Percentiles rank a stretch among this genome's conserved stretches.
Conservation (phyloP, 805 yeast species). For the Saturnispora sanitii region DNA sequence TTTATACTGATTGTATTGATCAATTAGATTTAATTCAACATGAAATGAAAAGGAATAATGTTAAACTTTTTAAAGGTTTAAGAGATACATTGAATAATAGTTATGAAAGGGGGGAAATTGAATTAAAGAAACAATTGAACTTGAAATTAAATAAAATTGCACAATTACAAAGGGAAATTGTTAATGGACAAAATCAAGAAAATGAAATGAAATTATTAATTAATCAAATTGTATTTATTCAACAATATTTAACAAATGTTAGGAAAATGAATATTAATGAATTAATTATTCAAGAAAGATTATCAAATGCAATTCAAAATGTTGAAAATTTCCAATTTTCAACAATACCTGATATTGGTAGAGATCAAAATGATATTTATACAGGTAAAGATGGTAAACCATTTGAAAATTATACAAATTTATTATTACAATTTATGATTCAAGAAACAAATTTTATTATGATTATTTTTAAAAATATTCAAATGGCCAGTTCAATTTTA, state of each 20-base stretch:
- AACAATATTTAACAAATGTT: conserved; percentile 34
- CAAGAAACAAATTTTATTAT: conserved; percentile 17
- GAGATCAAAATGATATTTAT: conserved; percentile 25
- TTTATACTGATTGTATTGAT: conserved; percentile 27
- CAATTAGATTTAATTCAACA: conserved; percentile 27
- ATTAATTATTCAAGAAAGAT: conserved; percentile 34
- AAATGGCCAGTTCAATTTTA: conserved; percentile 48
- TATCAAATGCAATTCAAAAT: conserved; percentile 26
- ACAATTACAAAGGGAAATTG: conserved; percentile 3
- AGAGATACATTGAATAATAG: conserved; percentile 47
- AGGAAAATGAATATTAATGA: conserved; percentile 25
- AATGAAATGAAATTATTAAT: conserved; percentile 27
- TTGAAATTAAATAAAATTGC: conserved; percentile 29
- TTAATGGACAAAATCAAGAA: conserved; percentile 19
- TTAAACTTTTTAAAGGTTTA: conserved; percentile 57
- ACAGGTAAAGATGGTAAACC: conserved; percentile 18
- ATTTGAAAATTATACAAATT: conserved; percentile 15
- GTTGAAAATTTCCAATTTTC: conserved; percentile 38
- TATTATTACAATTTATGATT: conserved; percentile 10
- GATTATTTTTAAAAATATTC: conserved; percentile 29
- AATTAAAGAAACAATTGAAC: conserved; percentile 41
- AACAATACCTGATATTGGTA: conserved; percentile 18
- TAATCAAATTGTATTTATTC: conserved; percentile 32
- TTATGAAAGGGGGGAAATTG: conserved; percentile 47
- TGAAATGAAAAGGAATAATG: conserved; percentile 14